These are phyloP conservation scores for Candida manassasensis DNA, from an alignment of 805 yeast genomes.

Conservation along the genomic window DNA sequence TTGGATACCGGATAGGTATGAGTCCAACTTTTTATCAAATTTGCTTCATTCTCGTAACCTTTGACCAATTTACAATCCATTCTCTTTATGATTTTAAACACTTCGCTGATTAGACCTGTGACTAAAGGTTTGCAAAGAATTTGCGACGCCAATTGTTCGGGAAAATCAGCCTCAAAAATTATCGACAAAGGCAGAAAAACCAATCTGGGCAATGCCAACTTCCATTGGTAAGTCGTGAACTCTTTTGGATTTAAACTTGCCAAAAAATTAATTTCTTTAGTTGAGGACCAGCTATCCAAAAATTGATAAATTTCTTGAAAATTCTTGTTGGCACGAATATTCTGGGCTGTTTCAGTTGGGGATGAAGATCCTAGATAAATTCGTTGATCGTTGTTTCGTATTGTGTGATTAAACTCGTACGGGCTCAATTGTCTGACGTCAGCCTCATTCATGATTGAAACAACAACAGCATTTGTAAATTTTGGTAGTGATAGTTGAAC, in stretches of 20 bases:
- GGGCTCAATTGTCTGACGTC: slow-evolving; percentile 42
- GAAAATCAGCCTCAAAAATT: slow-evolving; percentile 65
- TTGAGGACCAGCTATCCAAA: slow-evolving; percentile 17
- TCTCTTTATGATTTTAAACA: slow-evolving; percentile 64
- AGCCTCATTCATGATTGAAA: slow-evolving; percentile 56
- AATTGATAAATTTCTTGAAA: slow-evolving; percentile 23
- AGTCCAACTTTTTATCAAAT: slow-evolving; percentile 51
- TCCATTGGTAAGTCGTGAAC: slow-evolving; percentile 77
- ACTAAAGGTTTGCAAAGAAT: slow-evolving; percentile 82
- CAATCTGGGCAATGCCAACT: slow-evolving; percentile 71
- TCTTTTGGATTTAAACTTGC: slow-evolving; percentile 50
- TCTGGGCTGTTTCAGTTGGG: slow-evolving; percentile 6
- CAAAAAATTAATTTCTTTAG: slow-evolving; percentile 40
- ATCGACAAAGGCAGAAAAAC: slow-evolving; percentile 75
- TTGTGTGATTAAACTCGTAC: slow-evolving; percentile 25
- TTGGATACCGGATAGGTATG: slow-evolving; percentile 34
- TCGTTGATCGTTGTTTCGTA: slow-evolving; percentile 40
- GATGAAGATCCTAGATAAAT: slow-evolving; percentile 37
- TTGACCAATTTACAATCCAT: slow-evolving; percentile 72
- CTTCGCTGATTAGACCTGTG: slow-evolving; percentile 73
- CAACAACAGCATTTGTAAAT: slow-evolving; percentile 30
- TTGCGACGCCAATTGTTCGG: slow-evolving; percentile 54
- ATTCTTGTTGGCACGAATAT: slow-evolving; percentile 13
- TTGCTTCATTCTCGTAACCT: slow-evolving; percentile 64
- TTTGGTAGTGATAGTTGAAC: slow-evolving; percentile 41